phyloP scores from a whole-genome alignment of 2,329 filamentous ascomycete genomes.

The Penicillium fuscoglaucum region DNA sequence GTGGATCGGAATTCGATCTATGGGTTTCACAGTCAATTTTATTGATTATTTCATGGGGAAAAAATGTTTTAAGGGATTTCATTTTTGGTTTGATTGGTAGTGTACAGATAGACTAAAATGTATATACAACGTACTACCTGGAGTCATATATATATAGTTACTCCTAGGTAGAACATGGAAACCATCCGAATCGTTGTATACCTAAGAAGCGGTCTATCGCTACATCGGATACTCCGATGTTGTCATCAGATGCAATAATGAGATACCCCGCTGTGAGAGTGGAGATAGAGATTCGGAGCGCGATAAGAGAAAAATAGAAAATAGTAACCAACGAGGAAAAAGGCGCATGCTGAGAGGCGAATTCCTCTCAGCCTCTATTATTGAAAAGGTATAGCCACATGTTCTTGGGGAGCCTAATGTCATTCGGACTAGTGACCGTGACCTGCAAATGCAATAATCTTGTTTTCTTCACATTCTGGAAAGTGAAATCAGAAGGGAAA shows the following conservation, averaged over 20 bases:
- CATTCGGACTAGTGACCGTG: neutral
- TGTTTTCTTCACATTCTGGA: neutral
- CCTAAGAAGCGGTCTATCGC: conserved; percentile 1
- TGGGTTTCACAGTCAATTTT: conserved; percentile 4
- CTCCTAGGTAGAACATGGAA: neutral
- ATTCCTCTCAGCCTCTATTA: neutral
- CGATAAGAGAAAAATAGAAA: conserved; percentile 2
- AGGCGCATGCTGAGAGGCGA: conserved; percentile 3
- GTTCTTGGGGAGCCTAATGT: neutral
- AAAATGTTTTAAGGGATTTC: neutral
- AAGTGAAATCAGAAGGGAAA: neutral
- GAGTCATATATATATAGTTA: neutral
- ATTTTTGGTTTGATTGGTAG: neutral
- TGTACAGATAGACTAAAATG: neutral
- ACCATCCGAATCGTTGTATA: neutral
- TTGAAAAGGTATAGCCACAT: conserved; percentile 2
- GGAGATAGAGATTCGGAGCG: neutral
- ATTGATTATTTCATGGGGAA: neutral
- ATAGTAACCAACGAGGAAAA: neutral
- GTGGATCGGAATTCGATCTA: conserved; percentile 21
- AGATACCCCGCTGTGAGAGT: neutral
- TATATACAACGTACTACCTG: neutral
- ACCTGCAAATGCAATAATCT: neutral
- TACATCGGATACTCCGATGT: neutral
- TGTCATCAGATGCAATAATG: conserved; percentile 9